Base-by-base conservation (phyloP, 225 moss, liverwort and hornwort species). In the Straminergon stramineum region DNA sequence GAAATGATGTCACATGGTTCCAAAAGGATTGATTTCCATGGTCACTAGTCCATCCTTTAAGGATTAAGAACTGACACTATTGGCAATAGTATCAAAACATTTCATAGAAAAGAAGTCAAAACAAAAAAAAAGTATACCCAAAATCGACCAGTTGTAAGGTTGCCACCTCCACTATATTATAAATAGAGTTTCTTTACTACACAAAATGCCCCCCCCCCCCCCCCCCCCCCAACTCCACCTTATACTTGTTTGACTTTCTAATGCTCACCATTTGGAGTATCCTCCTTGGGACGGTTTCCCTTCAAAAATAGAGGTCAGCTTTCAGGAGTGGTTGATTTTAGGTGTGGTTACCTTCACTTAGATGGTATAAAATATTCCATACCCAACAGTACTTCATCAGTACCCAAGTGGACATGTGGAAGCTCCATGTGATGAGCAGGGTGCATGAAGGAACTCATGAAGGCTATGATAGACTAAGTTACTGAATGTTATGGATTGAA, bases 101-200 rank as follows among this genome's bases (percentile, higher is more conserved):
- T 5, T 43, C 1, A 15, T 27, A 27, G 15, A 73, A 1, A 71
- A n/a, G 13, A n/a, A 69, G 4, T 69, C 23, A 6, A n/a, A 39
- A 23, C 43, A 9, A 73, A 43, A 43, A 26, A 1, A 43, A 21
- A 15, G 1, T 27, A 5, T 27, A 27, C 0, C 3, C 5, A 5
- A 27, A 27, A 43, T 73, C 0, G 0, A 43, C 27, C 16, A 73
- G 5, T 43, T 27, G 43, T 16, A 27, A 71, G 43, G 15, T 9
- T 1, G 2, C 16, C 5, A 71, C 26, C 8, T 41, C 3, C 1
- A 41, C 3, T 15, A 0, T 71, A 9, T 0, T 71, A 71, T 71
- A 15, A 26, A 71, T 70, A 39, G 8, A 70, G 0, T 0, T 22
- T 0, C 1, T 24, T 24, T 4, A 15, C 39, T 7, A 24, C 2